phyloP scores from a whole-genome alignment of 2,329 filamentous ascomycete species.

The Aureobasidium vineae region DNA sequence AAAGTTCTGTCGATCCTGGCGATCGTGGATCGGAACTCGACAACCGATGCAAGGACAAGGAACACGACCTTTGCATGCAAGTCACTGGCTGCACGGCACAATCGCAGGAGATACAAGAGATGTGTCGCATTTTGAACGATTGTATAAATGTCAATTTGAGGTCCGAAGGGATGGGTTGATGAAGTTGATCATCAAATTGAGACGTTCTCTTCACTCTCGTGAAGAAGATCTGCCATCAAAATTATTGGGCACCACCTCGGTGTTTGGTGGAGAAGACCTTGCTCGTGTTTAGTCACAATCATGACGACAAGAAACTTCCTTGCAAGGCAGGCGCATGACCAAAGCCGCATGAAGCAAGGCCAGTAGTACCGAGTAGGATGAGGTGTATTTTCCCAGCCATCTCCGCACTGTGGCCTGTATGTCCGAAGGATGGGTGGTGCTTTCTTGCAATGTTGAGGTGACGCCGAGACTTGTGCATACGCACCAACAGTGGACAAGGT shows the following conservation, averaged over 20 bases:
- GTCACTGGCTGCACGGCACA: slow-evolving; percentile 20
- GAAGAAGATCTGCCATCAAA: slow-evolving; percentile 4
- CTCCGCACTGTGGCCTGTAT: not conserved
- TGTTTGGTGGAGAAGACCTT: slow-evolving; percentile 22
- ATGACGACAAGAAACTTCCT: slow-evolving; percentile 8
- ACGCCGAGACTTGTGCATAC: slow-evolving; percentile 18
- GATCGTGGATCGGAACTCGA: slow-evolving; percentile 17
- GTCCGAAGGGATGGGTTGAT: not conserved
- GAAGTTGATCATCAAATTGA: not conserved
- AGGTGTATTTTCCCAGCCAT: slow-evolving; percentile 14
- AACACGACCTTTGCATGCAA: not conserved
- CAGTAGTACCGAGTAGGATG: slow-evolving; percentile 1
- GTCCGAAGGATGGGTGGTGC: not conserved
- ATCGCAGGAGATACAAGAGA: not conserved
- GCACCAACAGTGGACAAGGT: not conserved
- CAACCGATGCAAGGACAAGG: slow-evolving; percentile 16
- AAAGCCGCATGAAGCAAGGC: slow-evolving; percentile 6
- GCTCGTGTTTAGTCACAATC: slow-evolving; percentile 13
- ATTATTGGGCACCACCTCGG: slow-evolving; percentile 14
- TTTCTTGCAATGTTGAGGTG: slow-evolving; percentile 14
- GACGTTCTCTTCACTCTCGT: not conserved
- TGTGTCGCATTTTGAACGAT: not conserved
- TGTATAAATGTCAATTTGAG: not conserved
- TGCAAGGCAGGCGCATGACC: slow-evolving; percentile 12
- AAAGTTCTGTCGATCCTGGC: slow-evolving; percentile 12